Evolutionary conservation across 345 rosid genomes (phyloP), one percentile per base, ranked within the genome.

Genomic region (Viola odorata): DNA sequence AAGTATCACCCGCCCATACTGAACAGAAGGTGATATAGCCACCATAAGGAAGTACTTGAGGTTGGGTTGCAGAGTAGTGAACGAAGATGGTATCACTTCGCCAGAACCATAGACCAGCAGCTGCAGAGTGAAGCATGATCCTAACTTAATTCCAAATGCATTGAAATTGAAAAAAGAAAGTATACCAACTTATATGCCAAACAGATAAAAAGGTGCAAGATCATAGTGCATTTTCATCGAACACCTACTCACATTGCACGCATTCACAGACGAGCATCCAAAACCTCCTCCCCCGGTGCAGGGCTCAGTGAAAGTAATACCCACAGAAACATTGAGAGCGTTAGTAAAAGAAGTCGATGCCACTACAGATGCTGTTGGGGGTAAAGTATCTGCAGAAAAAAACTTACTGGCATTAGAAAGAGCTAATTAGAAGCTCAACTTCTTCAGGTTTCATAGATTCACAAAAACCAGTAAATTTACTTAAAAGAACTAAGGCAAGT

Each of bases 191-290:
- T 23, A 23, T 23, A 23, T 23, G 32, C 32, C 36, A 41, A 38
- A 3, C 36, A 58, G 12, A 5, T 41, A 42, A 6, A 45, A 6
- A n/a, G 17, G 57, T 61, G 32, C 45, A 44, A 44, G 9, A 44
- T 44, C 9, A 44, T 41, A 17, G 53, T 40, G 52, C 10, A 60
- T 48, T 65, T 69, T 57, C 63, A 50, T 48, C 48, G 57, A 78
- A 40, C 82, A 82, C 82, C 71, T 73, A 92, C 98, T 92, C 89
- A 92, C 96, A 66, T 87, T 87, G 79, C 96, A 89, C 65, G 83
- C 71, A 69, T 85, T 81, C 62, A 72, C 78, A 45, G 96, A 87
- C 65, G 94, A 78, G 76, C 98, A 92, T 51, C 75, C 17, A 55
- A 92, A 92, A 71, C 96, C 89, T 75, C 89, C 86, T 65, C 85